Evolutionary conservation across 805 yeast genomes (phyloP).

Genomic region (Metschnikowia vanudenii): DNA sequence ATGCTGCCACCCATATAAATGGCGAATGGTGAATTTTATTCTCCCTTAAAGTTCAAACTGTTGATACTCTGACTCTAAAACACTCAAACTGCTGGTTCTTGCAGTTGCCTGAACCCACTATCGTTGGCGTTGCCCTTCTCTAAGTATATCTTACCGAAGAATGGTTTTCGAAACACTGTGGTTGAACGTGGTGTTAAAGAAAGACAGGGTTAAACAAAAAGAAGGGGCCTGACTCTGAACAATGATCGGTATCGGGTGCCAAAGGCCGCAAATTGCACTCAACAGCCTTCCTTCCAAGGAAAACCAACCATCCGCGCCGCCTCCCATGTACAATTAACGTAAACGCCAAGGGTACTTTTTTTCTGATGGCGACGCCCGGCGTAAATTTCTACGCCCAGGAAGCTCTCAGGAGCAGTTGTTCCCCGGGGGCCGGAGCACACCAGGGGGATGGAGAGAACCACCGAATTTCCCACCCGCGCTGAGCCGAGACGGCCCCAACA

Average conservation of each 20-base stretch:
- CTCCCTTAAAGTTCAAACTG: too few relatives aligned
- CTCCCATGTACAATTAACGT: slow-evolving; percentile 44
- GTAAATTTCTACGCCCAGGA: slow-evolving; percentile 50
- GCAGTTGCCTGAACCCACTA: too few relatives aligned
- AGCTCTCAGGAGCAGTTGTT: slow-evolving; percentile 52
- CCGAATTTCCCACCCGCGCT: slow-evolving; percentile 64
- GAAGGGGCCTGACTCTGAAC: slow-evolving; percentile 44
- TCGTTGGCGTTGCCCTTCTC: too few relatives aligned
- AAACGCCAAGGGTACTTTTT: slow-evolving; percentile 24
- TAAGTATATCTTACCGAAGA: too few relatives aligned
- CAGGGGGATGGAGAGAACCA: slow-evolving; percentile 47
- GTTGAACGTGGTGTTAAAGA: too few relatives aligned
- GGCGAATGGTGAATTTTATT: too few relatives aligned
- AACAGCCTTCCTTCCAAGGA: slow-evolving; percentile 41
- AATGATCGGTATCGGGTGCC: slow-evolving; percentile 66
- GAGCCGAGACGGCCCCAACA: slow-evolving; percentile 6
- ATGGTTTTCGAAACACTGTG: too few relatives aligned
- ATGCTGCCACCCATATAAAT: too few relatives aligned
- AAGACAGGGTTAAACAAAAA: too few relatives aligned
- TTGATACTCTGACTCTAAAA: too few relatives aligned
- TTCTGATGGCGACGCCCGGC: slow-evolving; percentile 62
- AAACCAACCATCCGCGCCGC: slow-evolving; percentile 57
- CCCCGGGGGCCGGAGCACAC: slow-evolving; percentile 8
- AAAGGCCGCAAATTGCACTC: slow-evolving; percentile 61
- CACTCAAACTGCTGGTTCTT: too few relatives aligned